These are phyloP conservation scores for Esteya vermicola DNA, from an alignment of 2,329 filamentous ascomycete genomes.

Conservation along the genomic window DNA sequence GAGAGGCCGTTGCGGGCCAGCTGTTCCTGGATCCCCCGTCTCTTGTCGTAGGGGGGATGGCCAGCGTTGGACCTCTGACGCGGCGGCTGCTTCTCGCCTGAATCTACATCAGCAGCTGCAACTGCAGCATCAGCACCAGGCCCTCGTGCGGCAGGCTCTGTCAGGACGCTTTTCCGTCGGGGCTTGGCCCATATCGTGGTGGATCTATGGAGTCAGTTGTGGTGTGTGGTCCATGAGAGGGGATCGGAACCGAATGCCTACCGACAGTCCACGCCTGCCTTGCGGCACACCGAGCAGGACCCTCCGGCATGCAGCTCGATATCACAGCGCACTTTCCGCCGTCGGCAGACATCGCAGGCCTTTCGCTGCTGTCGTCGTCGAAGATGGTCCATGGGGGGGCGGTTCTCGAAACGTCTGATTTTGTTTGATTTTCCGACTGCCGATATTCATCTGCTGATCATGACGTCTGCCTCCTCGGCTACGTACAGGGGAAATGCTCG, in stretches of 20 bases:
- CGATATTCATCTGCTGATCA: no score
- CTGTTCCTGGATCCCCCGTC: background rate
- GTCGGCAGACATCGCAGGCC: conserved; percentile 8
- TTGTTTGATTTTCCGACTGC: no score
- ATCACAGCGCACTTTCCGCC: conserved; percentile 10
- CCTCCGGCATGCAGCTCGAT: background rate
- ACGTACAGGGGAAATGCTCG: no score
- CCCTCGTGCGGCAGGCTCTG: background rate
- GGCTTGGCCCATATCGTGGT: conserved; percentile 2
- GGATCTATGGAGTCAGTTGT: background rate
- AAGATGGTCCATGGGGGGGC: background rate
- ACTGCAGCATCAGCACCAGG: background rate
- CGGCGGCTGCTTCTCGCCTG: background rate
- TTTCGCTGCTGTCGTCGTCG: conserved; percentile 5
- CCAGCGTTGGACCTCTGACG: background rate
- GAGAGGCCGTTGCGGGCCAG: conserved; percentile 7
- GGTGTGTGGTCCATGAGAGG: no score
- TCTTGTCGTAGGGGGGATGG: background rate
- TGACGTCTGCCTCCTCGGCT: no score
- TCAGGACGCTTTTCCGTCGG: background rate
- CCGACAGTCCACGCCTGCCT: conserved; percentile 6
- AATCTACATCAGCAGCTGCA: background rate
- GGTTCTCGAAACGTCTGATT: no score
- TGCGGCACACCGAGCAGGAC: conserved; percentile 6
- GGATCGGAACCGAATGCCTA: conserved; percentile 3